phyloP scores from a whole-genome alignment of 345 rosid species.

The Stellera chamaejasme region DNA sequence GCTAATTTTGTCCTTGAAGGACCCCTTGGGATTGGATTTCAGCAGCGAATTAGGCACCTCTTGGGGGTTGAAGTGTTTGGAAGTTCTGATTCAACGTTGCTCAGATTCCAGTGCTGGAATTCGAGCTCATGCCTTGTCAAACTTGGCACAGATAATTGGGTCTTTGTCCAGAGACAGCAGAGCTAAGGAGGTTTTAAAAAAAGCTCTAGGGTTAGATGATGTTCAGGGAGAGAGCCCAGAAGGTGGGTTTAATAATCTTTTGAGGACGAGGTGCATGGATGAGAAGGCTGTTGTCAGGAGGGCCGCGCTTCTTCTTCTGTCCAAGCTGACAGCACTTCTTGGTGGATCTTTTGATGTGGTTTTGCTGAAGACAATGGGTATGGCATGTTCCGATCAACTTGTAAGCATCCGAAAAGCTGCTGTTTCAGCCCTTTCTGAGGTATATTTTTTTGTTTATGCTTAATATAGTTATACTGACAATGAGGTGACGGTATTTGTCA shows the following conservation, averaged over 20 bases:
- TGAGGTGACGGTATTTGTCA: too few species aligned
- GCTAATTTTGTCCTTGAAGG: conserved; percentile 41
- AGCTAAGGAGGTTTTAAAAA: conserved; percentile 38
- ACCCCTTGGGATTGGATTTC: conserved; percentile 31
- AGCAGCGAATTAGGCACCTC: conserved; percentile 21
- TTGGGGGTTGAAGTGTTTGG: conserved; percentile 58
- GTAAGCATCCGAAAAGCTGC: conserved; percentile 92
- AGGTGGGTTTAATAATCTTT: conserved; percentile 40
- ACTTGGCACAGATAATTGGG: conserved; percentile 72
- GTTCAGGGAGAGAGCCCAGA: conserved; percentile 12
- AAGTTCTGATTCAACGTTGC: conserved; percentile 64
- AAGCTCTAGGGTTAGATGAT: conserved; percentile 41
- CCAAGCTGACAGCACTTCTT: conserved; percentile 55
- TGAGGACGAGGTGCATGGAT: conserved; percentile 70
- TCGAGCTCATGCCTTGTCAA: conserved; percentile 81
- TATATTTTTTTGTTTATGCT: conserved; percentile 25
- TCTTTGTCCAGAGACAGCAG: conserved; percentile 38
- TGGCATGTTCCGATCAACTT: conserved; percentile 92
- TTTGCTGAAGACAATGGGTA: conserved; percentile 67
- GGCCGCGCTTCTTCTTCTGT: conserved; percentile 68
- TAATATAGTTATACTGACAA: background rate
- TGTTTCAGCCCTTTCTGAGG: conserved; percentile 83
- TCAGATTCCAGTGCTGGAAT: conserved; percentile 47
- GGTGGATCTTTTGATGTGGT: conserved; percentile 57
- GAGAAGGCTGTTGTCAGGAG: conserved; percentile 84